phyloP scores from a whole-genome alignment of 2,329 filamentous ascomycete species.

The Penicillium sp. region DNA sequence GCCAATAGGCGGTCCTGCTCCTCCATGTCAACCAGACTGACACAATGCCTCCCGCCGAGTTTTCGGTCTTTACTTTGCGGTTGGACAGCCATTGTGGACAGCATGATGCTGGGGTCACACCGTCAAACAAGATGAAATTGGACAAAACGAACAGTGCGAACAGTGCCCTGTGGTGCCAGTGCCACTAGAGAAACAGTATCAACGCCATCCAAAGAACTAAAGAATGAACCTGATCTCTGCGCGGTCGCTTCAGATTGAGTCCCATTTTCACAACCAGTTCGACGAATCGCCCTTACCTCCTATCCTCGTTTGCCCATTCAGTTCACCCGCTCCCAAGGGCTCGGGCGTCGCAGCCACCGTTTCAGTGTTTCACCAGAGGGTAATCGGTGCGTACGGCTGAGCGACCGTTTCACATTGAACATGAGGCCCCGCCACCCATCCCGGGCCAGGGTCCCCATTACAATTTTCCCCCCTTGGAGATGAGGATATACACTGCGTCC shows the following conservation, averaged over 20 bases:
- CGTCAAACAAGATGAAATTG: not conserved
- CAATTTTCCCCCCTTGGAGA: not conserved
- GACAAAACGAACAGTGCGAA: not conserved
- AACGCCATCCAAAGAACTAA: not conserved
- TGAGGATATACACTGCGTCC: not conserved
- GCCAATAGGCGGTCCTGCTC: not conserved
- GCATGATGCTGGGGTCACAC: conserved; percentile 3
- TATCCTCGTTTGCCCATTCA: not conserved
- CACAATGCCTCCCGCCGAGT: not conserved
- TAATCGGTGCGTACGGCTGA: conserved; percentile 1
- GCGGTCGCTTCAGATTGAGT: conserved; percentile 1
- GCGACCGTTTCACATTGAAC: conserved; percentile 6
- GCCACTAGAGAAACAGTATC: not conserved
- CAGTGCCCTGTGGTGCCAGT: not conserved
- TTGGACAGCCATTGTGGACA: no score
- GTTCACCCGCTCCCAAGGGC: conserved; percentile 3
- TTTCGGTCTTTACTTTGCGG: not conserved
- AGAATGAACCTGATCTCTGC: not conserved
- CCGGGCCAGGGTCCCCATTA: not conserved
- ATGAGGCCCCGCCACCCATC: not conserved
- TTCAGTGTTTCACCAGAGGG: conserved; percentile 3
- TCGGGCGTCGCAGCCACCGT: conserved; percentile 2
- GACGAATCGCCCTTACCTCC: not conserved
- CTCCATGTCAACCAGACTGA: not conserved
- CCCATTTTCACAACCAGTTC: not conserved